phyloP scores from a whole-genome alignment of 768 basidiomycete genomes.

The Roridomyces roridus region DNA sequence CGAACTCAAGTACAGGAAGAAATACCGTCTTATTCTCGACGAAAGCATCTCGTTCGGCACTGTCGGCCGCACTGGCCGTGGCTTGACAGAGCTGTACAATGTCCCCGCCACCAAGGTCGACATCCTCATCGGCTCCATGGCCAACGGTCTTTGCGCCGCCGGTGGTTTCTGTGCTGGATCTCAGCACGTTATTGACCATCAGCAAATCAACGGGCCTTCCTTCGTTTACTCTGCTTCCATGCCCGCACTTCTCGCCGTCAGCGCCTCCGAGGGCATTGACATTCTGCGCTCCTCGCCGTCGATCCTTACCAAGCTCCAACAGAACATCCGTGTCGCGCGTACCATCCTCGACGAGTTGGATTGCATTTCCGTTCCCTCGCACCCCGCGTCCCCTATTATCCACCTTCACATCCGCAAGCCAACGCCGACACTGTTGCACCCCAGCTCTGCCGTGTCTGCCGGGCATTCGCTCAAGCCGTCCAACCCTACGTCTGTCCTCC shows the following conservation, averaged over 20 bases:
- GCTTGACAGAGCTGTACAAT: conserved; percentile 93
- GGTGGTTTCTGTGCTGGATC: conserved; percentile 98
- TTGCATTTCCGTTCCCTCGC: conserved; percentile 83
- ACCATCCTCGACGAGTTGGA: conserved; percentile 81
- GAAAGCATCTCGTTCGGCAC: conserved; percentile 94
- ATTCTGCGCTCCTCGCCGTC: conserved; percentile 78
- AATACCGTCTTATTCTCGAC: conserved; percentile 93
- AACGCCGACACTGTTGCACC: conserved; percentile 29
- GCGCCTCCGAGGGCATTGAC: conserved; percentile 85
- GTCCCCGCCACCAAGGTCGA: conserved; percentile 92
- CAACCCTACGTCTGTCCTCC: conserved; percentile 53
- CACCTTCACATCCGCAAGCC: conserved; percentile 71
- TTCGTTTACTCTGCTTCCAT: conserved; percentile 97
- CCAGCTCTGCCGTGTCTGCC: conserved; percentile 32
- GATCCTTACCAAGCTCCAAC: conserved; percentile 76
- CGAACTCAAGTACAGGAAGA: conserved; percentile 94
- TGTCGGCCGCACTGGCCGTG: conserved; percentile 92
- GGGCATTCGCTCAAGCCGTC: conserved; percentile 45
- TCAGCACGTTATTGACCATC: conserved; percentile 82
- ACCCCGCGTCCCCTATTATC: conserved; percentile 86
- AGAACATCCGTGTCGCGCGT: conserved; percentile 83
- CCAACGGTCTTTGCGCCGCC: conserved; percentile 79
- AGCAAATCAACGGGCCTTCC: conserved; percentile 95
- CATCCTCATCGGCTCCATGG: conserved; percentile 92
- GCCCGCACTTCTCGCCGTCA: conserved; percentile 88